Evolutionary conservation across 179 eudicot genomes (phyloP).

Genomic region (Dionaea muscipula): DNA sequence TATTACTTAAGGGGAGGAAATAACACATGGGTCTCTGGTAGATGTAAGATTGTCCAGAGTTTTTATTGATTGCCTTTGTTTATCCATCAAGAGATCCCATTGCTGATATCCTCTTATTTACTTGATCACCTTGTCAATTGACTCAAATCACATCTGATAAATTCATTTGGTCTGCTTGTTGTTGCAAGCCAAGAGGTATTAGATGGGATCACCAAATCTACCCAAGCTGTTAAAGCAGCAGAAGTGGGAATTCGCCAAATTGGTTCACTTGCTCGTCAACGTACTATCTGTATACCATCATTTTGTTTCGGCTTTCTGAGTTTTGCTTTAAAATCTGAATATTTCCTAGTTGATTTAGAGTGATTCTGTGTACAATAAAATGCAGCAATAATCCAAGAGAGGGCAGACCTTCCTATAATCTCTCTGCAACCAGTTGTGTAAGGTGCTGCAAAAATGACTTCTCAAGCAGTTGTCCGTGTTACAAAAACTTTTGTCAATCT

Average conservation of each 20-base stretch:
- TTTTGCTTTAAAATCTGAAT: neutral
- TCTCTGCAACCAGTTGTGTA: constrained; percentile 62
- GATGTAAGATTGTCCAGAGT: too few relatives aligned
- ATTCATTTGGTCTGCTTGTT: neutral
- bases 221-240: constrained; percentile 90
- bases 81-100: too few relatives aligned
- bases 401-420: constrained; percentile 67
- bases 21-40: too few relatives aligned
- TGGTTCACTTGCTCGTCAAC: constrained; percentile 68
- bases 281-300: constrained; percentile 50
- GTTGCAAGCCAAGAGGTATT: constrained; percentile 69
- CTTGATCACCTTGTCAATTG: too few relatives aligned
- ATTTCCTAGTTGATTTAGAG: neutral
- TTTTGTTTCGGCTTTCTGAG: neutral
- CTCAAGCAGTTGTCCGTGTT: constrained; percentile 64
- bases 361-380: constrained; percentile 8
- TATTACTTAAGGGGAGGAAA: too few relatives aligned
- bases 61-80: too few relatives aligned
- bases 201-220: constrained; percentile 75
- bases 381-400: constrained; percentile 80
- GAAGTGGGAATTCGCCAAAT: constrained; percentile 69
- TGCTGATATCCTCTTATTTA: too few relatives aligned
- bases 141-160: neutral
- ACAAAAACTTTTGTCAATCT: constrained; percentile 44
- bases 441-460: constrained; percentile 82